Evolutionary conservation across 257 asterid species (phyloP).

Genomic region (Asclepias syriaca): DNA sequence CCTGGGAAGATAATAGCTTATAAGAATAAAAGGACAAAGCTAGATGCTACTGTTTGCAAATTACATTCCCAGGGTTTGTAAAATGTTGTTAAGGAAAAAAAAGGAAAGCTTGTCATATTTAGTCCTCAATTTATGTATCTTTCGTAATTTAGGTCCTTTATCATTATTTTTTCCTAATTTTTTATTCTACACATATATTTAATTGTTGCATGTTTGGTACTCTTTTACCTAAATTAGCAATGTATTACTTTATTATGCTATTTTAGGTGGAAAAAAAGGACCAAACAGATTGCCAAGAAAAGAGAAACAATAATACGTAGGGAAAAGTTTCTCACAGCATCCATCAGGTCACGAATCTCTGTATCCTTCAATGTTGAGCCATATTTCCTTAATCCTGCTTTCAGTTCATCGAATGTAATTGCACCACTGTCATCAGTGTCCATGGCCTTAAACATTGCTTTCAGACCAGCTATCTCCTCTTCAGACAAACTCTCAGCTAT

Average conservation of each 20-base stretch:
- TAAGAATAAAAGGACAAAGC: neutral
- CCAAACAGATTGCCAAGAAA: neutral
- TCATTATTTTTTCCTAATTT: too few species aligned
- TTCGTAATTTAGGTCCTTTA: too few species aligned
- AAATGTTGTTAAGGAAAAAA: neutral
- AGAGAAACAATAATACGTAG: neutral
- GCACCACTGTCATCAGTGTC: conserved; percentile 94
- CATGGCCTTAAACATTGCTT: conserved; percentile 89
- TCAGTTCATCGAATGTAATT: conserved; percentile 90
- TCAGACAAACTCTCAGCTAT: conserved; percentile 95
- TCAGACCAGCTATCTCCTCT: conserved; percentile 92
- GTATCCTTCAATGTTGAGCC: conserved; percentile 84
- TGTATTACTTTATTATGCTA: too few species aligned
- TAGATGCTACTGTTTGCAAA: neutral
- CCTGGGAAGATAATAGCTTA: neutral
- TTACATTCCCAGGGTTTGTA: neutral
- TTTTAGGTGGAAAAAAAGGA: too few species aligned
- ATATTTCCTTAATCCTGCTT: conserved; percentile 84
- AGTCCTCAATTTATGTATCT: too few species aligned
- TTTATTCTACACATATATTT: too few species aligned
- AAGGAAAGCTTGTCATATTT: too few species aligned
- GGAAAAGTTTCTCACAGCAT: conserved; percentile 53
- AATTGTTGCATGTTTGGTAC: too few species aligned
- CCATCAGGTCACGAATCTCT: conserved; percentile 93
- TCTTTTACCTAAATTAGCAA: too few species aligned